These are phyloP conservation scores for Carallia brachiata DNA, from an alignment of 345 rosid genomes.

Conservation along the genomic window DNA sequence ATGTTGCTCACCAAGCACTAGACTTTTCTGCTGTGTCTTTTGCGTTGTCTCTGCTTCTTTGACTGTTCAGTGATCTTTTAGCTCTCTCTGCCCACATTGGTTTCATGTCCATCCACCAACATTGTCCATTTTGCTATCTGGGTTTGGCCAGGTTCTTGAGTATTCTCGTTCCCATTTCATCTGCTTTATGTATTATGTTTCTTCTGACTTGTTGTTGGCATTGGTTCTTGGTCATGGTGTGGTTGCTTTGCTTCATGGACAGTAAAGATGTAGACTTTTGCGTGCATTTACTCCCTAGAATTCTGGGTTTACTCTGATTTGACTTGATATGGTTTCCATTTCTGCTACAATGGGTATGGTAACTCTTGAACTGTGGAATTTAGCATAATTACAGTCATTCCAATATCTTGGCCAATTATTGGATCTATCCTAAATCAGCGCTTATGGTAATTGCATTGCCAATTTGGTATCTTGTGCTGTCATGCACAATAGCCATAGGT, in stretches of 20 bases:
- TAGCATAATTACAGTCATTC: background rate
- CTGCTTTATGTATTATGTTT: background rate
- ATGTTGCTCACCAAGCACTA: background rate
- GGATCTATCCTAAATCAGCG: constrained; percentile 2
- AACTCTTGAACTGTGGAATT: background rate
- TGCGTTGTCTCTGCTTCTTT: background rate
- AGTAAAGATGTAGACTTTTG: constrained; percentile 8
- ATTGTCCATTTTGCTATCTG: background rate
- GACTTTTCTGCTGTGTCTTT: background rate
- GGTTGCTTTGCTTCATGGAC: background rate
- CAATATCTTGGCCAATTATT: constrained; percentile 1
- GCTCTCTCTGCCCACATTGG: background rate
- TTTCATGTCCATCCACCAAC: background rate
- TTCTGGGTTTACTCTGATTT: background rate
- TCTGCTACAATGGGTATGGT: background rate
- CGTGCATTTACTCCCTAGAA: background rate
- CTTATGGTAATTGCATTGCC: background rate
- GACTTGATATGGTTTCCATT: background rate
- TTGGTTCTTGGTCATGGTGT: background rate
- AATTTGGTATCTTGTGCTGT: background rate
- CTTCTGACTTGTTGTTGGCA: background rate
- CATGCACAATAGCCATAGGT: too few relatives aligned
- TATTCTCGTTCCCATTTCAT: background rate
- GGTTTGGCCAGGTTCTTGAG: constrained; percentile 10
- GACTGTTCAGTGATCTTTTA: background rate